phyloP scores from a whole-genome alignment of 371 early-diverging fungal species.

The Mortierella sp. region DNA sequence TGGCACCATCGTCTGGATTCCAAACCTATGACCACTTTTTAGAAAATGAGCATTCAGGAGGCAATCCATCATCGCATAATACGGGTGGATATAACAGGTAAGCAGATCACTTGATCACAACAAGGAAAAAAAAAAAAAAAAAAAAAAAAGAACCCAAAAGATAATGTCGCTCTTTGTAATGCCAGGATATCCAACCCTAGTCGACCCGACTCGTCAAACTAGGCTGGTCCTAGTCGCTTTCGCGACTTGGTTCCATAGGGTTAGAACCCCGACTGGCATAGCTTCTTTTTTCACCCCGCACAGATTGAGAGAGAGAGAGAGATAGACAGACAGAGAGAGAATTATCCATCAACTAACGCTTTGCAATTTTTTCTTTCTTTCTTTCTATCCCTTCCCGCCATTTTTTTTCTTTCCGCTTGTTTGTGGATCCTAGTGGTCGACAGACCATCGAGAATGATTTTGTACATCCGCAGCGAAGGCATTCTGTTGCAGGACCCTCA shows the following conservation, averaged over 20 bases:
- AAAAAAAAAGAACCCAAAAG: neutral
- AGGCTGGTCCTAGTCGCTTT: neutral
- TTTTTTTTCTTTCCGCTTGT: too few relatives aligned
- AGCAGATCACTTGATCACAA: neutral
- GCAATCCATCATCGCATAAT: neutral
- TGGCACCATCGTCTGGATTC: slow-evolving; percentile 46
- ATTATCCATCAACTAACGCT: neutral
- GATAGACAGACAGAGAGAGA: neutral
- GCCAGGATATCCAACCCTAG: too few relatives aligned
- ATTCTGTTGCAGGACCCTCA: slow-evolving; percentile 58
- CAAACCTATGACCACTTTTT: slow-evolving; percentile 37
- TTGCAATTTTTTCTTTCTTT: neutral
- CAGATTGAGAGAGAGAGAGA: neutral
- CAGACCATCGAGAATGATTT: slow-evolving; percentile 13
- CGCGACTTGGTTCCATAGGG: slow-evolving; percentile 4
- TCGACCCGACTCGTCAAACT: too few relatives aligned
- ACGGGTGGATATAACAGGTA: neutral
- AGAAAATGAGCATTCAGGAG: slow-evolving; percentile 24
- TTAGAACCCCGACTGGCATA: slow-evolving; percentile 16
- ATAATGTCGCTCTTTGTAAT: too few relatives aligned
- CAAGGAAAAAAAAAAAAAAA: neutral
- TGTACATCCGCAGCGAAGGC: slow-evolving; percentile 54
- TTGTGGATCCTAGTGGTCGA: neutral
- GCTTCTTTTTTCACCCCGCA: neutral
- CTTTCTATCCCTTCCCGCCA: neutral